These are phyloP conservation scores for Aspergillus thermomutatus DNA, from an alignment of 2,329 filamentous ascomycete genomes.

Conservation along the genomic window DNA sequence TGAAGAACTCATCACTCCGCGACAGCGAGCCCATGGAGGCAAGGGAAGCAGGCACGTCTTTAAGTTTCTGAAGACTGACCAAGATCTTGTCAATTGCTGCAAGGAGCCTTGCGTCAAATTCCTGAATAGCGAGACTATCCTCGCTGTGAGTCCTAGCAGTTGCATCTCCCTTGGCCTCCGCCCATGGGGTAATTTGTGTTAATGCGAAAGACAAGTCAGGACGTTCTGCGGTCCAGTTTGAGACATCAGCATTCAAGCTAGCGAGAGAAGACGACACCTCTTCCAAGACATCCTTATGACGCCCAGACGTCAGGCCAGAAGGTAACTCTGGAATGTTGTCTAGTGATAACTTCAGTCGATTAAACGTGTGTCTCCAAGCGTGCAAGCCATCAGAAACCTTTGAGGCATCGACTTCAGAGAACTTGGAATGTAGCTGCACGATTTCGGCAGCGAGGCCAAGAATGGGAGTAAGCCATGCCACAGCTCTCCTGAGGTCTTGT, in stretches of 20 bases:
- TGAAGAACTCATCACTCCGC: slow-evolving; percentile 52
- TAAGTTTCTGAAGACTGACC: slow-evolving; percentile 69
- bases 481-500: slow-evolving; percentile 24
- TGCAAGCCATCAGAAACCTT: slow-evolving; percentile 46
- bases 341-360: slow-evolving; percentile 43
- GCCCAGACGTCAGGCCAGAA: slow-evolving; percentile 41
- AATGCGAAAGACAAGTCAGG: slow-evolving; percentile 64
- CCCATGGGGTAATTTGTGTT: slow-evolving; percentile 65
- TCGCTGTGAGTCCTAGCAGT: slow-evolving; percentile 8
- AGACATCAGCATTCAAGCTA: slow-evolving; percentile 41
- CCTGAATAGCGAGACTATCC: slow-evolving; percentile 31
- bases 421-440: slow-evolving; percentile 63
- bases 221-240: slow-evolving; percentile 43
- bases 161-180: slow-evolving; percentile 33
- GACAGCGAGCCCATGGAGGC: slow-evolving; percentile 64
- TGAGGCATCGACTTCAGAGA: slow-evolving; percentile 54
- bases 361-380: slow-evolving; percentile 51
- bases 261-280: slow-evolving; percentile 26
- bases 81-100: slow-evolving; percentile 71
- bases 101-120: slow-evolving; percentile 59
- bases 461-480: slow-evolving; percentile 67
- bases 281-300: slow-evolving; percentile 27
- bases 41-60: slow-evolving; percentile 54
- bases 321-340: slow-evolving; percentile 51
- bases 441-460: slow-evolving; percentile 61